These are phyloP conservation scores for Sporopachydermia cereana DNA, from an alignment of 1,139 yeast species.

Conservation along the genomic window DNA sequence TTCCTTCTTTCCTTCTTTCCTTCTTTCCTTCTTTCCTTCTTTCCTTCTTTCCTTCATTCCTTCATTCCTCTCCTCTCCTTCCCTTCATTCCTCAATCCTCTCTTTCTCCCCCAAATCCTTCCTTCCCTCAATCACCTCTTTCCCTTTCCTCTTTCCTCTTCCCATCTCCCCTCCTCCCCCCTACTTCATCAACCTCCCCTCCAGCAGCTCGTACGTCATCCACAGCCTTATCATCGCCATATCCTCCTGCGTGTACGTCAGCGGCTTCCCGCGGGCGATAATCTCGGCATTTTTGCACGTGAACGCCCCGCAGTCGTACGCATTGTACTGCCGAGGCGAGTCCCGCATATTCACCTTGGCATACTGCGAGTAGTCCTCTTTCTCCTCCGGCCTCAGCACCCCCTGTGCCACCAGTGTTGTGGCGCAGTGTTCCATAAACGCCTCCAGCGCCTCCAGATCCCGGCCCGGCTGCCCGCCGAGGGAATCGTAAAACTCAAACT, in stretches of 20 bases:
- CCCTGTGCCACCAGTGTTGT: conserved; percentile 21
- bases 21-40: no score
- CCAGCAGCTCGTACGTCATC: conserved; percentile 46
- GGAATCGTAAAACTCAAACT: conserved; percentile 71
- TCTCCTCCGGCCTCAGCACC: conserved; percentile 21
- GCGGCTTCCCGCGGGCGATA: conserved; percentile 34
- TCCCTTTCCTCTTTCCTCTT: no score
- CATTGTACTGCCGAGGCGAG: conserved; percentile 83
- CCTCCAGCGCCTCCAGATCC: conserved; percentile 35
- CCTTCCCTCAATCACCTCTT: no score
- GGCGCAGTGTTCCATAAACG: conserved; percentile 39
- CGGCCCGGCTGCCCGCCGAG: conserved; percentile 47
- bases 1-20: no score
- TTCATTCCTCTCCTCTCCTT: no score
- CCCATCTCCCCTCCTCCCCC: no score
- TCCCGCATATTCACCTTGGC: conserved; percentile 26
- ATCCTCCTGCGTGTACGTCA: conserved; percentile 55
- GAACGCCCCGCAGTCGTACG: conserved; percentile 93
- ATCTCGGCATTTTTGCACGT: conserved; percentile 70
- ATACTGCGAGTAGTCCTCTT: conserved; percentile 26
- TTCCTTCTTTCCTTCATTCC: no score
- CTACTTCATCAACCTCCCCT: conserved; percentile 6
- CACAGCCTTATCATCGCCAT: conserved; percentile 57
- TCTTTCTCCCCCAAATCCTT: no score
- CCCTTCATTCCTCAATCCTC: no score